Evolutionary conservation across 2,329 filamentous ascomycete species (phyloP).

Genomic region (Exophiala sp.): DNA sequence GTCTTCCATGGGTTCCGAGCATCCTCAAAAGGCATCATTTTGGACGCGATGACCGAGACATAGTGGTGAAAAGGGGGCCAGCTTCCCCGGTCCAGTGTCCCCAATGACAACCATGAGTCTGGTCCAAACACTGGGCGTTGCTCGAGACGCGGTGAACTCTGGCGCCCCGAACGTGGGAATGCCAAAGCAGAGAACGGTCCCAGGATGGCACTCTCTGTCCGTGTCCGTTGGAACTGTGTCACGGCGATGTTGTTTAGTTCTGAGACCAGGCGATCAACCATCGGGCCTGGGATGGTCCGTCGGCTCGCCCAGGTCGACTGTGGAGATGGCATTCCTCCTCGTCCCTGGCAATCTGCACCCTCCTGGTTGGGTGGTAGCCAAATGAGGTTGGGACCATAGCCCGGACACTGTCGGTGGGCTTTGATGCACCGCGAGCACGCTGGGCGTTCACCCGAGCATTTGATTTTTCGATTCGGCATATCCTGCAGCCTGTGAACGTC

Average conservation of each 20-base stretch:
- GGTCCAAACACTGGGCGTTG: not conserved
- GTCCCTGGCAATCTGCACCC: not conserved
- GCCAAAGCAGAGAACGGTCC: not conserved
- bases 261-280: not conserved
- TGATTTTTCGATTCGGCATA: slow-evolving; percentile 1
- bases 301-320: not conserved
- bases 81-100: not conserved
- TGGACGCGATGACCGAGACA: not conserved
- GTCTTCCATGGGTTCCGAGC: not conserved
- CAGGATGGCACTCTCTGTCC: not conserved
- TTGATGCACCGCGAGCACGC: not conserved
- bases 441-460: not conserved
- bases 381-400: not conserved
- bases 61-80: not conserved
- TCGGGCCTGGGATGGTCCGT: not conserved
- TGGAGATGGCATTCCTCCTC: not conserved
- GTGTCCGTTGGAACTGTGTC: not conserved
- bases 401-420: not conserved
- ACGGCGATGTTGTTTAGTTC: not conserved
- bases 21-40: not conserved
- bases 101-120: not conserved
- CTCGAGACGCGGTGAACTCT: not conserved
- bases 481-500: not conserved
- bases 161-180: not conserved
- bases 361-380: not conserved